phyloP scores from a whole-genome alignment of 192 early-diverging fungal species.

The Mortierella claussenii region DNA sequence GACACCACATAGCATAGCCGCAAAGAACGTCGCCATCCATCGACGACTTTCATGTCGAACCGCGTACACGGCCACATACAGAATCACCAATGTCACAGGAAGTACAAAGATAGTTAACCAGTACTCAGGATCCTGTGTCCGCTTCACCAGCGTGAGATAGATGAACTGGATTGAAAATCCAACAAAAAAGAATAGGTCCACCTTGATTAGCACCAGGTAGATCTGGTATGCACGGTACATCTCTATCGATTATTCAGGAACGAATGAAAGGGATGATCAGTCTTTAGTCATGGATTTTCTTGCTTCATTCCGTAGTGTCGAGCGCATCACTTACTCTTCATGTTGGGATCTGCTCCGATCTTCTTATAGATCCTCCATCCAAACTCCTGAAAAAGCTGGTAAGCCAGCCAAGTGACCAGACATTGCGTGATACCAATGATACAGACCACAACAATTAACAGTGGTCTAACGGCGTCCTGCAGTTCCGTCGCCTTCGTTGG shows the following conservation, averaged over 20 bases:
- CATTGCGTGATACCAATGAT: slow-evolving; percentile 64
- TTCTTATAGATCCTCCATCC: slow-evolving; percentile 77
- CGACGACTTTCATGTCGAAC: slow-evolving; percentile 73
- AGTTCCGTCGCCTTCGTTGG: slow-evolving; percentile 9
- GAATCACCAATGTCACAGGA: slow-evolving; percentile 66
- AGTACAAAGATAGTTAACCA: slow-evolving; percentile 67
- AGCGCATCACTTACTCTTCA: slow-evolving; percentile 67
- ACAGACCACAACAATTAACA: slow-evolving; percentile 65
- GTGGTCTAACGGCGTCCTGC: slow-evolving; percentile 26
- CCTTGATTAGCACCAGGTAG: slow-evolving; percentile 83
- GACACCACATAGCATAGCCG: slow-evolving; percentile 67
- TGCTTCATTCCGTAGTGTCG: too few relatives aligned
- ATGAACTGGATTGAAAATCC: slow-evolving; percentile 81
- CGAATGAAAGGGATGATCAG: too few relatives aligned
- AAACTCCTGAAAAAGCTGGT: slow-evolving; percentile 67
- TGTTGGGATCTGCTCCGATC: slow-evolving; percentile 72
- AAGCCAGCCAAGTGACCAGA: slow-evolving; percentile 61
- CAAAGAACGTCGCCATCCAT: slow-evolving; percentile 69
- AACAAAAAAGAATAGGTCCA: slow-evolving; percentile 85
- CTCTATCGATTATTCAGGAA: too few relatives aligned
- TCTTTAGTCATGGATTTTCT: too few relatives aligned
- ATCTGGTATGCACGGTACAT: slow-evolving; percentile 81
- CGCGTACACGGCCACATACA: slow-evolving; percentile 73
- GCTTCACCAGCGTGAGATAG: slow-evolving; percentile 71
- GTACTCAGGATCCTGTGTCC: slow-evolving; percentile 57